phyloP scores from a whole-genome alignment of 2,329 filamentous ascomycete genomes.

The Diaporthe sp. region DNA sequence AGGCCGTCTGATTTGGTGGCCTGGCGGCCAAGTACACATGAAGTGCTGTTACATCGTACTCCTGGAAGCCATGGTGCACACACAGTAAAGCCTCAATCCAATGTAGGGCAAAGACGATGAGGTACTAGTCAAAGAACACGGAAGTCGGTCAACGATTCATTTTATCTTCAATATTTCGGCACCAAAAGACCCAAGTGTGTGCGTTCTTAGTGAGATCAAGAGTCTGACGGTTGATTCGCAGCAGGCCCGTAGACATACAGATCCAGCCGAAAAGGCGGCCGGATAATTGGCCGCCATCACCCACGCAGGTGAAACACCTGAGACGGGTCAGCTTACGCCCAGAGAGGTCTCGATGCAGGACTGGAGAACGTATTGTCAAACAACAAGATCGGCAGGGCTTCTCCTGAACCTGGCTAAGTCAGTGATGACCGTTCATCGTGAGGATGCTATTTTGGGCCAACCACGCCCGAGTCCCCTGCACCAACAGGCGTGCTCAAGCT shows the following conservation, averaged over 20 bases:
- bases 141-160: neutral
- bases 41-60: neutral
- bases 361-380: neutral
- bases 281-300: neutral
- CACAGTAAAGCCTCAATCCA: no score
- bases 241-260: neutral
- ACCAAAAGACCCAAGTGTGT: neutral
- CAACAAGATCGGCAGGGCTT: neutral
- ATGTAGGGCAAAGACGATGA: no score
- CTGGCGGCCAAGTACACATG: neutral
- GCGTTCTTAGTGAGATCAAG: neutral
- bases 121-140: no score
- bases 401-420: neutral
- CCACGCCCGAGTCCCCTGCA: neutral
- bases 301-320: neutral
- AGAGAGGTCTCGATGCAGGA: neutral
- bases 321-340: conserved; percentile 6
- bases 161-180: neutral
- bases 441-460: neutral
- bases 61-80: neutral
- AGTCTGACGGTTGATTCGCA: neutral
- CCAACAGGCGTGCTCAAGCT: neutral
- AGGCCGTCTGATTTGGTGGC: neutral
- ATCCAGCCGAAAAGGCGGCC: neutral
- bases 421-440: neutral